phyloP scores from a whole-genome alignment of 2,329 filamentous ascomycete species.

The Sclerotinia glacialis region DNA sequence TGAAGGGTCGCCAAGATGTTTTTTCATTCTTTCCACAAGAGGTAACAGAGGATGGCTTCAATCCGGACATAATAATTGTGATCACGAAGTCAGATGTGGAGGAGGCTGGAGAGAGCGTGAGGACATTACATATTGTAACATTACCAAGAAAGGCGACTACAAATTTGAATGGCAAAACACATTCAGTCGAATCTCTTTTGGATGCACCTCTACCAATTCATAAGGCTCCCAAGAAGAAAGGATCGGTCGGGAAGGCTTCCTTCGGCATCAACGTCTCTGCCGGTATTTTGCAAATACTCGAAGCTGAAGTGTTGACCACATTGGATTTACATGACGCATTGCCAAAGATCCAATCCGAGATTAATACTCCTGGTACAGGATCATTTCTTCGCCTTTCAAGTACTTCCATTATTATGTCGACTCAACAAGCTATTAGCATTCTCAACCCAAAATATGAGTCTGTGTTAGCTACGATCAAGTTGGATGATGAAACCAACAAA shows the following conservation, averaged over 20 bases:
- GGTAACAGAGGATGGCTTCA: conserved; percentile 45
- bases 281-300: conserved; percentile 61
- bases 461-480: conserved; percentile 44
- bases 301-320: conserved; percentile 52
- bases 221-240: conserved; percentile 16
- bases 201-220: conserved; percentile 29
- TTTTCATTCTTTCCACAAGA: conserved; percentile 51
- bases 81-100: conserved; percentile 33
- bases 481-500: conserved; percentile 30
- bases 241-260: conserved; percentile 19
- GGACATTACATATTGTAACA: conserved; percentile 37
- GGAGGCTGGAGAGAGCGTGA: conserved; percentile 11
- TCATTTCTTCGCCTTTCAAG: conserved; percentile 67
- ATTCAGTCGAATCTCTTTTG: conserved; percentile 38
- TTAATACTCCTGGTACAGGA: conserved; percentile 51
- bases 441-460: conserved; percentile 68
- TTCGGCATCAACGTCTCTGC: conserved; percentile 62
- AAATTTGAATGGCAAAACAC: conserved; percentile 26
- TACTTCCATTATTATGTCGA: conserved; percentile 63
- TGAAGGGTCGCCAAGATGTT: conserved; percentile 53
- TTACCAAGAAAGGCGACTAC: conserved; percentile 33
- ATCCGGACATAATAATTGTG: conserved; percentile 55
- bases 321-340: conserved; percentile 63
- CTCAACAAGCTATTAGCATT: conserved; percentile 54
- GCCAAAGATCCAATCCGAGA: conserved; percentile 56